Base-by-base conservation (phyloP, 805 yeast genomes). In the Kluyveromyces wickerhamii region DNA sequence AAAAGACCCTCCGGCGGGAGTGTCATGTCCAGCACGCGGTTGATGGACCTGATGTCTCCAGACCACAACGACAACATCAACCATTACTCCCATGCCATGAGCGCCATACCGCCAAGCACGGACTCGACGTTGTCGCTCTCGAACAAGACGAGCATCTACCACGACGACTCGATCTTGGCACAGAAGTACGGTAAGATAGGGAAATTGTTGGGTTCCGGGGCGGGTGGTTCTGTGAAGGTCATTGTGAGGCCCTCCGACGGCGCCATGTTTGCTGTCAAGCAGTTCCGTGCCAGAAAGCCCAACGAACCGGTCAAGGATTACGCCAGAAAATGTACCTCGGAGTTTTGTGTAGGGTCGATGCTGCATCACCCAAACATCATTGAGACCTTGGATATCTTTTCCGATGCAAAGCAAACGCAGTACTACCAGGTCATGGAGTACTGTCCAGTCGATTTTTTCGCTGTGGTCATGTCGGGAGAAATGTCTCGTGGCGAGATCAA, bases 301-400 rank as follows among this genome's bases (percentile, higher is more conserved):
- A 78, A 74, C 50, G 94, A 83, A 53, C 60, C 75, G 7, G 67
- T 75, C 37, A 78, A 78, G 52, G 92, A 83, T 43, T 83, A 83
- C 51, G 81, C 87, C n/a, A 77, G 79, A 45, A 83, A 83, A 61
- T 81, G 88, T 52, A 82, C 89, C 1, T 86, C 88, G n/a, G 94
- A 83, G 53, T 83, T 79, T 55, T 80, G 92, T 60, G 81, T 83
- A 38, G 94, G 94, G 11, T 77, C 85, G 15, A 80, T 89, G 14
- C 64, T 83, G 39, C 81, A 78, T 46, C 92, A 83, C 59, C 86
- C 89, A 35, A 82, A 83, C 55, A 72, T 83, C 42, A 81, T 83
- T 47, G 75, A 80, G 51, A 82, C 92, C 2, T 64, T 82, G 46
- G 94, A 83, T 59, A 77, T 84, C 35, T 60, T 60, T 18, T 59